Evolutionary conservation across 306 rosid genomes (phyloP).

Genomic region (Dalbergia cultrata): DNA sequence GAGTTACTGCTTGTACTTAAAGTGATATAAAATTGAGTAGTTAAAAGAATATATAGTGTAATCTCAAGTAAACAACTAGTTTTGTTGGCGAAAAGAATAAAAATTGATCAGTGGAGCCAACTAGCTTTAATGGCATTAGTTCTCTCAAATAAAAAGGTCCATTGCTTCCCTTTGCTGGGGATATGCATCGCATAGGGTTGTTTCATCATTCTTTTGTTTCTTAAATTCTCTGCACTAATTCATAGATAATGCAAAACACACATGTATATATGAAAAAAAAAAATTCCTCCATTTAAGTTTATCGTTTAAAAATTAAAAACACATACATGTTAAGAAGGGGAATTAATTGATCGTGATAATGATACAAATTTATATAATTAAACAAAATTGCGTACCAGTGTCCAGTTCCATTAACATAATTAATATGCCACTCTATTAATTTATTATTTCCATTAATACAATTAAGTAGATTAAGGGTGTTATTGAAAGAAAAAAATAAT

Average conservation of each 20-base stretch:
- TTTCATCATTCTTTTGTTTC: neutral
- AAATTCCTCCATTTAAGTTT: too few species aligned
- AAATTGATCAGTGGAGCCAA: neutral
- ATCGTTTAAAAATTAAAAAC: too few species aligned
- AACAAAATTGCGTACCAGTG: too few species aligned
- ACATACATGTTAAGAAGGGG: too few species aligned
- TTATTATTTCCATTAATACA: too few species aligned
- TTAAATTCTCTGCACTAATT: neutral
- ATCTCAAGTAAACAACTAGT: neutral
- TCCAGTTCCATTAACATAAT: too few species aligned
- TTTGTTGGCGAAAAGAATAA: neutral
- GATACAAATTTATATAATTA: too few species aligned
- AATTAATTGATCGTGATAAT: too few species aligned
- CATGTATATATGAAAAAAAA: neutral
- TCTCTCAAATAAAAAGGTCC: neutral
- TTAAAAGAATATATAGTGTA: neutral
- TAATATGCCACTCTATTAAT: too few species aligned
- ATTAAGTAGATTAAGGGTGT: too few species aligned
- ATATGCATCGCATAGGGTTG: neutral
- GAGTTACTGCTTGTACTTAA: neutral
- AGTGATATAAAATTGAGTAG: neutral
- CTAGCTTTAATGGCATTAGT: neutral
- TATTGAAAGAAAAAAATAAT: too few species aligned
- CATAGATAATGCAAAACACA: neutral
- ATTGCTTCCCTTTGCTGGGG: neutral